Evolutionary conservation across 306 rosid genomes (phyloP), one percentile per base, ranked within the genome.

Genomic region (Cicer cuneatum): DNA sequence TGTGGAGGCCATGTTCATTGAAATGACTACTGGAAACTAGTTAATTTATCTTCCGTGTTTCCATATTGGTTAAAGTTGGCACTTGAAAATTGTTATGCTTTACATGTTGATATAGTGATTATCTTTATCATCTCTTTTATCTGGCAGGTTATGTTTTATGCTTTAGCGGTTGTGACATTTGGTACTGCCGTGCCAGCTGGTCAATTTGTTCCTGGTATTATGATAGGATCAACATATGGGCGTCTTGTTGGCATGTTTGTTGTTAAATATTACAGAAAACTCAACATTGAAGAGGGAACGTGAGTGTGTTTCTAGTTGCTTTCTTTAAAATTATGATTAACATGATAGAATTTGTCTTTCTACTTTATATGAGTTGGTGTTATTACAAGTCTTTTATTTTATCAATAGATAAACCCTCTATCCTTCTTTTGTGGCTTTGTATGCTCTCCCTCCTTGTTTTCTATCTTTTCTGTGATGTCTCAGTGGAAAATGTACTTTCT

Each of bases 141-240:
- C 24, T 81, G 84, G 74, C 93, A 94, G 98, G 93, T 91, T 66
- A 94, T 91, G 98, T 94, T 91, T 83, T 94, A 91, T 83, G 63
- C 88, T 42, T 84, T 94, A 85, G 98, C 98, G 29, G 97, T 94
- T 38, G 82, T 94, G 73, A 94, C 98, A 37, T 94, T 87, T 86
- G 97, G 98, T 74, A 94, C 93, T 77, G 95, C 97, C 38, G 97
- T 91, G 60, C 98, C 98, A 63, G 96, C 98, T 68, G 96, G 97
- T 76, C 97, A 94, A 71, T 94, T 94, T 86, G 98, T 94, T 78
- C 98, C 98, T 61, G 95, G 97, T 78, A 94, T 94, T 75, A 91
- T 91, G 97, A 91, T 90, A 74, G 98, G 98, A 75, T 94, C 96
- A 49, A 94, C 98, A 2, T 94, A 91, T 82, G 97, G 97, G 63